A percentile compares a stretch with the other conserved stretches of the same genome.
Conservation (phyloP, 345 rosid species). For the Eucalyptus caleyi region DNA sequence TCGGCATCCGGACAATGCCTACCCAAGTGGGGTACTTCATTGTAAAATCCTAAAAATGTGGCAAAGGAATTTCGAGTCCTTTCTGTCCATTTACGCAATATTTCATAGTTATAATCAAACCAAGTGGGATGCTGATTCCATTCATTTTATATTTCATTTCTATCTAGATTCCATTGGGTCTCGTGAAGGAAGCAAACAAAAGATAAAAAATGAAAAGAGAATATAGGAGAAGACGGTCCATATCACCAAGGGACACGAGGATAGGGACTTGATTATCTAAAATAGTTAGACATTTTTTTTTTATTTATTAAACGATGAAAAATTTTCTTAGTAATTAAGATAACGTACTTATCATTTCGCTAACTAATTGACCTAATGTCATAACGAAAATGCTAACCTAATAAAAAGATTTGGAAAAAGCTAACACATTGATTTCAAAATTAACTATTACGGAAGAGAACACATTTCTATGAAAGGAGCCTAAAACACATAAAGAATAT, state of each 20-base stretch:
- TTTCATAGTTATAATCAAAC: background rate
- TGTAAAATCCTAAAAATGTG: background rate
- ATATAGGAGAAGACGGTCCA: background rate
- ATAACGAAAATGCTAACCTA: background rate
- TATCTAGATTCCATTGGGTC: background rate
- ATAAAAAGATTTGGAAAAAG: too few species aligned
- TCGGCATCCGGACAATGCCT: background rate
- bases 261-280: background rate
- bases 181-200: background rate
- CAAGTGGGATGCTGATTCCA: background rate
- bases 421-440: too few species aligned
- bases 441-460: background rate
- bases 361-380: background rate
- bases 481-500: too few species aligned
- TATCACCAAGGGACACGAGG: background rate
- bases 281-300: background rate
- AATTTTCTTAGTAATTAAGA: background rate
- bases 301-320: background rate
- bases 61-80: background rate
- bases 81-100: background rate
- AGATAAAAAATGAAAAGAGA: background rate
- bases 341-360: too few species aligned
- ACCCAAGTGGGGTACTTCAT: background rate
- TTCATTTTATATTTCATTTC: background rate
- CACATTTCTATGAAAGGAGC: background rate